Conservation (phyloP, 768 basidiomycete genomes). For the Hygrocybe punicea region DNA sequence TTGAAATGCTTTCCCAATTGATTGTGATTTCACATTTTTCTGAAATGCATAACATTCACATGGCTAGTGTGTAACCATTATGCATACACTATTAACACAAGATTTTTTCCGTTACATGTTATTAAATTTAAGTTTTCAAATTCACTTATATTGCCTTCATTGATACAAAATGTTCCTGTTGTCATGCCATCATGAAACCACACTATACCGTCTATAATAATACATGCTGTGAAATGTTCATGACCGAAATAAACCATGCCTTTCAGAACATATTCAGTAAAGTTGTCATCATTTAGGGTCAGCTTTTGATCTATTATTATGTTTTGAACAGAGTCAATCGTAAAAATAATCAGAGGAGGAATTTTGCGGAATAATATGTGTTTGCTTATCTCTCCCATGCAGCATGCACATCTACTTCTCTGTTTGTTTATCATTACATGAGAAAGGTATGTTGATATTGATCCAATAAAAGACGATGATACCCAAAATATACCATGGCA, state of each 20-base stretch:
- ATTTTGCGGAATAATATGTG: not conserved
- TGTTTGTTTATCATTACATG: not conserved
- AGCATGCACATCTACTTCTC: not conserved
- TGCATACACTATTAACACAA: not conserved
- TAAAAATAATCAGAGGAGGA: not conserved
- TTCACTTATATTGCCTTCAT: not conserved
- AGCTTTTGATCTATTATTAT: not conserved
- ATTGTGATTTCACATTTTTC: no score
- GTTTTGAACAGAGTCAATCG: not conserved
- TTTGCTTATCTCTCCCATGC: not conserved
- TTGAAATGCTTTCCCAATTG: no score
- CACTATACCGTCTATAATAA: not conserved
- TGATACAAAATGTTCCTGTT: not conserved
- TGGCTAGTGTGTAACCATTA: no score
- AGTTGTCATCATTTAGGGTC: not conserved
- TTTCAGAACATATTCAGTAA: not conserved
- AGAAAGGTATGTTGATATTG: not conserved
- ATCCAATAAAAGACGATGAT: not conserved
- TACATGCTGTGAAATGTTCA: not conserved
- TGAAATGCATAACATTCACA: no score
- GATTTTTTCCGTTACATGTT: not conserved
- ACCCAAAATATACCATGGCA: not conserved
- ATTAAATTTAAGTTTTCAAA: not conserved
- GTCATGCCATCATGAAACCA: constrained; percentile 1
- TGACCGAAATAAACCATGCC: not conserved